phyloP scores from a whole-genome alignment of 1,284 basidiomycete genomes.

The Sporisorium reilianum region DNA sequence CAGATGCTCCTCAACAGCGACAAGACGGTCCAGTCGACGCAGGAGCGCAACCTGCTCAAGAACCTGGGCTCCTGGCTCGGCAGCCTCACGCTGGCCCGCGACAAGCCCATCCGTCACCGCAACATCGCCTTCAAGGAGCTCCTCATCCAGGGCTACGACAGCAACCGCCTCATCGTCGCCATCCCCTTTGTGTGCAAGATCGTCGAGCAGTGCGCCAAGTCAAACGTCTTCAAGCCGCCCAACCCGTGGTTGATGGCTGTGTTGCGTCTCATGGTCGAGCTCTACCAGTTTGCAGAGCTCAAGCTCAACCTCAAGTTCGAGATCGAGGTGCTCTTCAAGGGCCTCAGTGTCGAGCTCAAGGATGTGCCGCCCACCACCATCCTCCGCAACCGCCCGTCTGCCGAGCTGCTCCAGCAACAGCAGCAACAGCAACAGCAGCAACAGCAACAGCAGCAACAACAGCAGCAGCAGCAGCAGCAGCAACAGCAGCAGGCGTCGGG shows the following conservation, averaged over 20 bases:
- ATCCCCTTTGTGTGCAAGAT: slow-evolving; percentile 99
- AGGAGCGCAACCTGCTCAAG: slow-evolving; percentile 87
- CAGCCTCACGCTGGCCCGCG: slow-evolving; percentile 88
- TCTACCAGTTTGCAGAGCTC: slow-evolving; percentile 96
- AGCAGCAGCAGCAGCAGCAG: slow-evolving; percentile 27
- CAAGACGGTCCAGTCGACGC: slow-evolving; percentile 84
- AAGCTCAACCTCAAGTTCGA: slow-evolving; percentile 98
- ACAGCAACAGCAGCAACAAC: slow-evolving; percentile 41
- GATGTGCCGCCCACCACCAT: slow-evolving; percentile 85
- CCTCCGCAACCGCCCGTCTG: slow-evolving; percentile 75
- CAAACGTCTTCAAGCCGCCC: slow-evolving; percentile 91
- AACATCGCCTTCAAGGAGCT: slow-evolving; percentile 97
- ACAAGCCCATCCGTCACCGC: slow-evolving; percentile 91
- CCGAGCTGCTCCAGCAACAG: slow-evolving; percentile 41
- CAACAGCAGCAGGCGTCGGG: slow-evolving; percentile 36
- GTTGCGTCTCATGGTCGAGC: slow-evolving; percentile 88
- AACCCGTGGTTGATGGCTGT: slow-evolving; percentile 99
- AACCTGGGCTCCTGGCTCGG: slow-evolving; percentile 97
- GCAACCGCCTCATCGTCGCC: slow-evolving; percentile 88
- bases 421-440: slow-evolving; percentile 51
- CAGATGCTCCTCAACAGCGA: slow-evolving; percentile 95
- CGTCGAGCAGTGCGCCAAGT: slow-evolving; percentile 88
- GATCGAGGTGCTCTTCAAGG: slow-evolving; percentile 96
- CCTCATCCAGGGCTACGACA: slow-evolving; percentile 93
- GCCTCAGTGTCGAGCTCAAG: slow-evolving; percentile 87